Evolutionary conservation across 1,139 yeast genomes (phyloP).

Genomic region (Hemisphaericaspora xylanilytica): DNA sequence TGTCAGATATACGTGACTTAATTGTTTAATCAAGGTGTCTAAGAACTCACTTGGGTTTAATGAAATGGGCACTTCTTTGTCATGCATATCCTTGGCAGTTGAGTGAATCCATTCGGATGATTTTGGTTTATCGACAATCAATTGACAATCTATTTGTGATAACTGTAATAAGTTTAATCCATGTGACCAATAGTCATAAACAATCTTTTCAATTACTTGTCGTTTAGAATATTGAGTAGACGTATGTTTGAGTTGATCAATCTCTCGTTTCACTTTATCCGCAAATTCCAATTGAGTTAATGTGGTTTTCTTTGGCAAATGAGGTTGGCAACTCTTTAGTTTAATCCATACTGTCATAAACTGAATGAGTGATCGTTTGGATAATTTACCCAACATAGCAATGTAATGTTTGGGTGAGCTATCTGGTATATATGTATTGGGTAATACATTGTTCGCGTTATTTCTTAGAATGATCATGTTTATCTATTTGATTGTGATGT

Average conservation of each 20-base stretch:
- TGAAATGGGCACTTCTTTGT: constrained; percentile 32
- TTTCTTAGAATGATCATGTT: background rate
- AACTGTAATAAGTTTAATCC: constrained; percentile 69
- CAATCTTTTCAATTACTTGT: constrained; percentile 47
- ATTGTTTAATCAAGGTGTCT: constrained; percentile 42
- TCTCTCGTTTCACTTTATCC: constrained; percentile 21
- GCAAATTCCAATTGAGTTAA: constrained; percentile 28
- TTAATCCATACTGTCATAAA: constrained; percentile 37
- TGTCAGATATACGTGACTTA: constrained; percentile 50
- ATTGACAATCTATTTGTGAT: constrained; percentile 70
- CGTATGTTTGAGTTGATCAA: constrained; percentile 16
- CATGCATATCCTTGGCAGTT: constrained; percentile 43
- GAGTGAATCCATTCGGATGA: constrained; percentile 58
- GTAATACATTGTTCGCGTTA: constrained; percentile 21
- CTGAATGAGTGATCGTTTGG: constrained; percentile 35
- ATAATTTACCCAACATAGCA: constrained; percentile 28
- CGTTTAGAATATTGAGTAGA: constrained; percentile 33
- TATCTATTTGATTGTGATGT: background rate
- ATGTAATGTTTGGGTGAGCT: constrained; percentile 23
- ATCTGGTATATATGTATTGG: constrained; percentile 42
- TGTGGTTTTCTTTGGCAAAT: constrained; percentile 9
- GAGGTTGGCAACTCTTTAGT: constrained; percentile 39
- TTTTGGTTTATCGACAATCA: constrained; percentile 56
- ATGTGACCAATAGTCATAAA: constrained; percentile 56
- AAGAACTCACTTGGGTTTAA: constrained; percentile 48